A percentile compares a stretch with the other conserved stretches of the same genome.
Evolutionary conservation across 208 protist genomes (phyloP).

Genomic region (Naegleria fowleri): DNA sequence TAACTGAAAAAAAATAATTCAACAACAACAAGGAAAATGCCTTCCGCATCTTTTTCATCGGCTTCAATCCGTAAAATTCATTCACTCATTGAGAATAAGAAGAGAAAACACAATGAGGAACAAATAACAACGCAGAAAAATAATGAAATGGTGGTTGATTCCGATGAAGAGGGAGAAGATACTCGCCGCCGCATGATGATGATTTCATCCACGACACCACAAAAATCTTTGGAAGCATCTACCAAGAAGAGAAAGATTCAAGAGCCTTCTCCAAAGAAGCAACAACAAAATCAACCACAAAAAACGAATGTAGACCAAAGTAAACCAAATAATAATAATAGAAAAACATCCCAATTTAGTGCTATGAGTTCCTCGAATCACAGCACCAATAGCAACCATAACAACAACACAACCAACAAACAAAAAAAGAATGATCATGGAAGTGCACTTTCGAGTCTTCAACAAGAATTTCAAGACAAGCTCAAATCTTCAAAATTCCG

Average conservation of each 20-base stretch:
- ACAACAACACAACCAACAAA: neutral
- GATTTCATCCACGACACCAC: neutral
- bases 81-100: neutral
- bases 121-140: neutral
- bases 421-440: neutral
- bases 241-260: neutral
- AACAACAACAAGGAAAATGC: neutral
- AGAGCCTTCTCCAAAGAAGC: neutral
- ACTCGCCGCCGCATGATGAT: too few relatives aligned
- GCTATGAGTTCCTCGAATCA: too few relatives aligned
- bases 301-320: too few relatives aligned
- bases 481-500: conserved; percentile 18
- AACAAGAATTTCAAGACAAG: conserved; percentile 7
- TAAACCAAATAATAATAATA: too few relatives aligned
- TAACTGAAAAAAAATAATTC: too few relatives aligned
- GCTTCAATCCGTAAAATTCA: neutral
- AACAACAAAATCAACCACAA: neutral
- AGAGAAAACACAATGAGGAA: neutral
- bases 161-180: neutral
- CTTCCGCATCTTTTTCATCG: too few relatives aligned
- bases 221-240: neutral
- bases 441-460: neutral
- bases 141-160: neutral
- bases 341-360: too few relatives aligned
- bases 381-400: too few relatives aligned